Base-by-base conservation (phyloP, 805 yeast genomes). In the Nakazawaea siamensis region DNA sequence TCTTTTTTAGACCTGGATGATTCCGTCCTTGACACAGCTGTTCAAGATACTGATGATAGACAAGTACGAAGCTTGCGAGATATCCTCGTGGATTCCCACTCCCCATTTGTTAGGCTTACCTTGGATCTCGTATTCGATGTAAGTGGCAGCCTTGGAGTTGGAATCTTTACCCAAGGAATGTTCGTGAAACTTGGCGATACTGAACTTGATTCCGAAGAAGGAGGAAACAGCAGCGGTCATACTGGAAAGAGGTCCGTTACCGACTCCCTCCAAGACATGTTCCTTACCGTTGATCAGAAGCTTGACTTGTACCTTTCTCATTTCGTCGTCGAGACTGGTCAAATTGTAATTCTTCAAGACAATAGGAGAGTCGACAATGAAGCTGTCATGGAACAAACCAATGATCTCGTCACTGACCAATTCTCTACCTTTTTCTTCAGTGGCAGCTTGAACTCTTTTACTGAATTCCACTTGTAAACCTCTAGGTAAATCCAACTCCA, bases 221-320 rank as follows among this genome's bases (percentile, higher is more conserved):
- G 52, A 55, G 29, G 70, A 58, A 37, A 81, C 51, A 11, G 86
- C 86, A 51, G 79, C 66, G 6, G 75, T 62, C 52, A 82, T 74
- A 2, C 88, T 78, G 6, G 94, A 82, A 40, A 83, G 72, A 33
- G 88, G 94, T 51, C 94, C 94, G 53, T 83, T 84, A 43, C 94
- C 94, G 27, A 51, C 50, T 43, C 94, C 94, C 20, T 49, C 42
- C 26, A 83, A 59, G 17, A 50, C 48, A 6, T 50, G 48, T 9
- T 43, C 44, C 37, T 58, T 51, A 29, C 66, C 73, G 33, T 68
- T 62, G 29, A 75, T 58, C 27, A 64, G 62, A 29, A 80, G 56
- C 18, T 62, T 66, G 15, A 76, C 80, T 12, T 50, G 54, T 38
- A 80, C 60, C 23, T 48, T 48, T 46, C 72, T 70, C 37, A 47